Base-by-base conservation (phyloP, 257 asterid genomes). In the Jasminum sambac region DNA sequence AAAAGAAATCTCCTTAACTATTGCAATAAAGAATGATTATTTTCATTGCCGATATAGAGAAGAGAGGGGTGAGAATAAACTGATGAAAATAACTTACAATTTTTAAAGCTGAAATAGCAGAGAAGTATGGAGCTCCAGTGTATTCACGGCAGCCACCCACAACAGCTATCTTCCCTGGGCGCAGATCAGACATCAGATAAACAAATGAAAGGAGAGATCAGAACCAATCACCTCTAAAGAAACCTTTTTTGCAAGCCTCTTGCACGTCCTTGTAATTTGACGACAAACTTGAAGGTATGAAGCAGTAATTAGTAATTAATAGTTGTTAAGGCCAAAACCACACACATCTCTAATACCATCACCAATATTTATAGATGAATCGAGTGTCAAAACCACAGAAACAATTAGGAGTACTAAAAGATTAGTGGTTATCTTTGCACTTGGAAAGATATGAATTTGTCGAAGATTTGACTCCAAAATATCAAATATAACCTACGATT, bases 101-200 rank as follows among this genome's bases (percentile, higher is more conserved):
- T 79, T 87, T 95, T 69, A 95, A 81, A 70, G 99, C 99, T 66
- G 99, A 95, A 77, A 95, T 88, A 50, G 99, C 99, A 65, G 99
- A 77, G 50, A 89, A 95, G 79, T 91, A 95, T 37, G 99, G 99
- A 67, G 99, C 99, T 71, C 99, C 99, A 59, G 99, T 95, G 87
- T 95, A 91, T 74, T 95, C 98, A 0, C 99, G 95, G 77, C 99
- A 95, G 63, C 99, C 99, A 50, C 99, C 98, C 21, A 95, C 79
- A 58, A 95, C 97, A 63, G 99, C 99, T 72, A 95, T 85, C 85
- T 95, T 95, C 68, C 99, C 99, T 95, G 95, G 76, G 79, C 66
- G 71, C 68, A 40, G 42, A 65, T 75, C 69, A 65, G n/a, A 39
- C 23, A 52, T 71, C 64, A 64, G 66, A 57, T 10, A 63, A 42